phyloP scores from a whole-genome alignment of 148 eudicot species.

The Cornus controversa region DNA sequence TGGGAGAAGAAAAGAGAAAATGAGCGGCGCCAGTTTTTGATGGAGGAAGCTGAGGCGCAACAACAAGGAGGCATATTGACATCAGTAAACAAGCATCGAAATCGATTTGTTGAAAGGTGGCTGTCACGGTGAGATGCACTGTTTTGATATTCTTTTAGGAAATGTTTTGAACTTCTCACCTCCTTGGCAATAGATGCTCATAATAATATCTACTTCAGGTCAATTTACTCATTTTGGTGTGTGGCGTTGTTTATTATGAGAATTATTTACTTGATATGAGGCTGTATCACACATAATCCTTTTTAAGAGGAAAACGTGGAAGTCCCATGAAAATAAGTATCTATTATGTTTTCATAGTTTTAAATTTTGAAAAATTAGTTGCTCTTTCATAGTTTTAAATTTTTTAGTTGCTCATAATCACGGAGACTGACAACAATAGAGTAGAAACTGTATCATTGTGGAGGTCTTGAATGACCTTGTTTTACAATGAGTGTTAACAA shows the following conservation, averaged over 20 bases:
- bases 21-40: constrained; percentile 63
- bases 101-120: constrained; percentile 55
- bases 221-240: neutral
- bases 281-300: neutral
- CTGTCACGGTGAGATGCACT: constrained; percentile 48
- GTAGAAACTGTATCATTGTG: too few species aligned
- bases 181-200: neutral
- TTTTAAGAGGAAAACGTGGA: neutral
- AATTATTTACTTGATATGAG: neutral
- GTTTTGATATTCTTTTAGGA: neutral
- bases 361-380: too few species aligned
- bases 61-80: constrained; percentile 52
- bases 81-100: constrained; percentile 48
- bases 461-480: too few species aligned
- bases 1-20: constrained; percentile 77
- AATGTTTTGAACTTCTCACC: neutral
- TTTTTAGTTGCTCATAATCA: too few species aligned
- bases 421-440: too few species aligned
- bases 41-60: constrained; percentile 75
- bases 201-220: neutral
- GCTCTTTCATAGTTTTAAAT: too few species aligned
- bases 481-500: too few species aligned
- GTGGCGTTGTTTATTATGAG: neutral
- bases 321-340: neutral
- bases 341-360: too few species aligned